These are phyloP conservation scores for Aspergillus phoenicis DNA, from an alignment of 2,329 filamentous ascomycete genomes.

Conservation along the genomic window DNA sequence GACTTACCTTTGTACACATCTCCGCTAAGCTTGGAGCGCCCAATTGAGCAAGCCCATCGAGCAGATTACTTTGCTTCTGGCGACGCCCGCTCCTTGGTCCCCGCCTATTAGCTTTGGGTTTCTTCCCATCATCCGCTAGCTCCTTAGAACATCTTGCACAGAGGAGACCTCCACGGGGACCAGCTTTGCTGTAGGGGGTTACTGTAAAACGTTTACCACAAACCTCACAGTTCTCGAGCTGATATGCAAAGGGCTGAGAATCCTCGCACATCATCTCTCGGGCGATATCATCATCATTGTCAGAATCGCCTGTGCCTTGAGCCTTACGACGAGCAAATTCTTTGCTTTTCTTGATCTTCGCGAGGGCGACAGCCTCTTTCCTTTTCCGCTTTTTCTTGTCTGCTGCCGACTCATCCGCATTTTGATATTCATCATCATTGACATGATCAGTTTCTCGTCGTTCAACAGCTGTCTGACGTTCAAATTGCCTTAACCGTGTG, in stretches of 20 bases:
- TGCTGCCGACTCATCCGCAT: constrained; percentile 45
- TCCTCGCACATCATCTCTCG: constrained; percentile 60
- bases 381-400: constrained; percentile 60
- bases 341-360: constrained; percentile 55
- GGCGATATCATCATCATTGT: constrained; percentile 51
- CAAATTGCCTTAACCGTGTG: constrained; percentile 54
- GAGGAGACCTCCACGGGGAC: constrained; percentile 80
- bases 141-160: constrained; percentile 81
- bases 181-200: constrained; percentile 81
- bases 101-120: constrained; percentile 56
- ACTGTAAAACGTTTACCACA: constrained; percentile 91
- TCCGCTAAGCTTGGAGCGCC: constrained; percentile 52
- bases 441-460: constrained; percentile 30
- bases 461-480: constrained; percentile 39
- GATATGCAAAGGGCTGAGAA: constrained; percentile 68
- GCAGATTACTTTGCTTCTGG: constrained; percentile 77
- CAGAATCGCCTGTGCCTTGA: constrained; percentile 45
- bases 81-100: constrained; percentile 65
- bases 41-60: constrained; percentile 66
- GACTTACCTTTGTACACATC: constrained; percentile 58
- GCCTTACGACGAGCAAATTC: constrained; percentile 50
- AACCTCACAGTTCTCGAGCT: constrained; percentile 83
- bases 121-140: constrained; percentile 66
- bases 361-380: constrained; percentile 49
- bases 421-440: constrained; percentile 31